These are phyloP conservation scores for Verbena officinalis DNA, from an alignment of 257 asterid genomes.

Conservation along the genomic window DNA sequence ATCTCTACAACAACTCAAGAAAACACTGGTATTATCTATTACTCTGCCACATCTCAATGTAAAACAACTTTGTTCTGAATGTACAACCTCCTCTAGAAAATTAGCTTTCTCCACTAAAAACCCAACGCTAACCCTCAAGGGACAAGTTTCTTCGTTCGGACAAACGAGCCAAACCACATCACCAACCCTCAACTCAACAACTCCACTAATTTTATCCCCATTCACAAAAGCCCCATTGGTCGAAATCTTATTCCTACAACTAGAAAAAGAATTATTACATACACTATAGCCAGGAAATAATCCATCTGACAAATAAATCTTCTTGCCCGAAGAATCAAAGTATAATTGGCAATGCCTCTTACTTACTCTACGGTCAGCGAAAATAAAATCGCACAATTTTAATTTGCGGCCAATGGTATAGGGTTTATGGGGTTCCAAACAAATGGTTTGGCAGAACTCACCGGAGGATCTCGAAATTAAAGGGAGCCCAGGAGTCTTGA, in stretches of 20 bases:
- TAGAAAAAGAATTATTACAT: constrained; percentile 30
- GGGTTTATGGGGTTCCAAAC: constrained; percentile 57
- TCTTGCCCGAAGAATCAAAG: constrained; percentile 57
- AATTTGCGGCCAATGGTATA: constrained; percentile 64
- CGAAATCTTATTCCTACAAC: constrained; percentile 49
- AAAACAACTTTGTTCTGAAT: constrained; percentile 20
- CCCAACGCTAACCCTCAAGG: constrained; percentile 46
- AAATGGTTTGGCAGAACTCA: constrained; percentile 48
- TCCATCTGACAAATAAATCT: constrained; percentile 67
- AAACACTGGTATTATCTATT: constrained; percentile 41
- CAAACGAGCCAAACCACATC: constrained; percentile 68
- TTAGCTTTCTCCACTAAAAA: constrained; percentile 61
- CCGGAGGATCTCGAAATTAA: constrained; percentile 48
- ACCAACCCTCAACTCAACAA: constrained; percentile 60
- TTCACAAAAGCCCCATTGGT: constrained; percentile 74
- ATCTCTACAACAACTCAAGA: constrained; percentile 68
- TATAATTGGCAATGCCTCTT: constrained; percentile 64
- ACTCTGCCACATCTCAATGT: constrained; percentile 31
- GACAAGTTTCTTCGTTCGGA: constrained; percentile 43
- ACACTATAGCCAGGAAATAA: constrained; percentile 38
- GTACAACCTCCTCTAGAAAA: constrained; percentile 52
- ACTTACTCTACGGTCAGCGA: constrained; percentile 62
- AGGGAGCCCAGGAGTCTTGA: constrained; percentile 56
- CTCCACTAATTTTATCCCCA: constrained; percentile 53
- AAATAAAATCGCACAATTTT: constrained; percentile 54